These are phyloP conservation scores for Leishmania turanica DNA, from an alignment of 208 protist species.

Conservation along the genomic window DNA sequence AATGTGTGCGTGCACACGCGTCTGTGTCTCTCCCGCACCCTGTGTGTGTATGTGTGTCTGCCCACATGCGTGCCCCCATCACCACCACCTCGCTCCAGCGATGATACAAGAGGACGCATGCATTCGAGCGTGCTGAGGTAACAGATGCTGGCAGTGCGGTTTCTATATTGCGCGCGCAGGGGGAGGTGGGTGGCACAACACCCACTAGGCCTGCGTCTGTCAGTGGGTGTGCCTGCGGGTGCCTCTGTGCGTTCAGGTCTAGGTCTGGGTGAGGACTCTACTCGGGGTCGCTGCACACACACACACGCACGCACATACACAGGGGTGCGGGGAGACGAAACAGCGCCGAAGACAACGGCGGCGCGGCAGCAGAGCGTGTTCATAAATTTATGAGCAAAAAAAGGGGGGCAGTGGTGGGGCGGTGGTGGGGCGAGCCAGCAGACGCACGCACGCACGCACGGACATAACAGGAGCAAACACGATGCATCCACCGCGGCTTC, in stretches of 20 bases:
- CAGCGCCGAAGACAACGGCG: too few species aligned
- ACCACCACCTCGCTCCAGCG: not conserved
- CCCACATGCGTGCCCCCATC: not conserved
- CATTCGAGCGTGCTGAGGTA: not conserved
- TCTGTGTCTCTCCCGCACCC: not conserved
- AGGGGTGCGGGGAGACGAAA: too few species aligned
- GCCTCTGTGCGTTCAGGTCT: not conserved
- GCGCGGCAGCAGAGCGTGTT: too few species aligned
- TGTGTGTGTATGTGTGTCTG: not conserved
- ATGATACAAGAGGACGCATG: not conserved
- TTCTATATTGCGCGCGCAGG: not conserved
- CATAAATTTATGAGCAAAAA: too few species aligned
- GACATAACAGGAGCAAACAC: not conserved
- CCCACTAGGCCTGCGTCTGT: not conserved
- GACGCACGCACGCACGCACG: conserved; percentile 6
- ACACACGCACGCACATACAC: too few species aligned
- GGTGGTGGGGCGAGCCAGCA: not conserved
- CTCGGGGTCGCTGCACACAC: not conserved
- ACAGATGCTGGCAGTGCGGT: not conserved
- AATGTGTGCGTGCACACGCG: not conserved
- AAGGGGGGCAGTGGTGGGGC: too few species aligned
- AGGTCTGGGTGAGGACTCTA: not conserved
- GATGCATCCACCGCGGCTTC: not conserved
- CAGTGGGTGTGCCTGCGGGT: conserved; percentile 1
- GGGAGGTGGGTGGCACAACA: not conserved